Evolutionary conservation across 148 eudicot species (phyloP).

Genomic region (Rhododendron williamsianum): DNA sequence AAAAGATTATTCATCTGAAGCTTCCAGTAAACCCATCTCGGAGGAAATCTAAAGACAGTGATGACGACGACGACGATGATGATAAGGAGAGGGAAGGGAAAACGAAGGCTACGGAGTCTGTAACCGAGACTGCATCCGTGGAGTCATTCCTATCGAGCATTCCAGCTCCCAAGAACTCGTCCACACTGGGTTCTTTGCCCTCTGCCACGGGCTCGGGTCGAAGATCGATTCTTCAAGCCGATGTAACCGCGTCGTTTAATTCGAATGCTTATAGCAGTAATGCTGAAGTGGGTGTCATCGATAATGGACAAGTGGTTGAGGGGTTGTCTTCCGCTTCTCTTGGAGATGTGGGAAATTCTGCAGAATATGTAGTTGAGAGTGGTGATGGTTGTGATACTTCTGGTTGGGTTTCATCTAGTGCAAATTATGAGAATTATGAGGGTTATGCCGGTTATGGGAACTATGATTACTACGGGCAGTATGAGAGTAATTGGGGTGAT

Average conservation of each 20-base stretch:
- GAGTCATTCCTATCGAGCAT: constrained; percentile 63
- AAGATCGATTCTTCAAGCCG: constrained; percentile 48
- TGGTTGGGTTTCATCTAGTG: constrained; percentile 21
- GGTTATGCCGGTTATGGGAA: constrained; percentile 25
- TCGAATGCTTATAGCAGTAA: constrained; percentile 10
- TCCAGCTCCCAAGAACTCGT: constrained; percentile 68
- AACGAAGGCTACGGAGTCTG: constrained; percentile 15
- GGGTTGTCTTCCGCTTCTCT: constrained; percentile 12
- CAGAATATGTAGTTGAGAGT: constrained; percentile 10
- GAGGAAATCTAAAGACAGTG: constrained; percentile 8
- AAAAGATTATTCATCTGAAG: constrained; percentile 57
- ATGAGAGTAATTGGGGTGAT: constrained; percentile 35
- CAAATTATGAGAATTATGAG: constrained; percentile 24
- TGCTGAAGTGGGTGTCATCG: constrained; percentile 18
- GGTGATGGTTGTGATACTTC: constrained; percentile 18
- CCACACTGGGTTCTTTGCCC: constrained; percentile 43
- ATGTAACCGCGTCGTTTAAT: neutral
- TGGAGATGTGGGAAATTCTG: constrained; percentile 15
- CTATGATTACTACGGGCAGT: constrained; percentile 23
- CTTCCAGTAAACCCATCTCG: constrained; percentile 35
- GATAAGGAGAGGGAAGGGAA: constrained; percentile 40
- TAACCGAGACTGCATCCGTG: constrained; percentile 29
- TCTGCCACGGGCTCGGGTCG: constrained; percentile 43
- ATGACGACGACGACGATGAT: constrained; percentile 35
- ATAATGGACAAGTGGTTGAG: constrained; percentile 20